These are phyloP conservation scores for Neopestalotiopsis sp. DNA, from an alignment of 2,329 filamentous ascomycete genomes.

Conservation along the genomic window DNA sequence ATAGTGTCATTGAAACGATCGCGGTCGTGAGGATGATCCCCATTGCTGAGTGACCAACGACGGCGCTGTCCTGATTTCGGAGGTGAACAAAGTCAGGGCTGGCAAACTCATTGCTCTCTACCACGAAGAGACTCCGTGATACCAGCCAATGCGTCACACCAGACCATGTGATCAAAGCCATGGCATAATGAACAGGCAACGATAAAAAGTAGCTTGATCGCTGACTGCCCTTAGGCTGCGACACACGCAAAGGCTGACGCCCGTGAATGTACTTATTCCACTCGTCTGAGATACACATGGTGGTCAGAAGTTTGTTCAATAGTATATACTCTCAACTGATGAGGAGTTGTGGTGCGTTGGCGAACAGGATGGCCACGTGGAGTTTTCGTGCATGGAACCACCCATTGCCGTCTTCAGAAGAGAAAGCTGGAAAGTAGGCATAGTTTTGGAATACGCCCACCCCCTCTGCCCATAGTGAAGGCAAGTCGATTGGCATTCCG, in stretches of 20 bases:
- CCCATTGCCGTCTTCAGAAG: neutral
- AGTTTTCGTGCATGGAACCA: neutral
- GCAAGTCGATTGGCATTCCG: neutral
- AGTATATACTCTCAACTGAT: constrained; percentile 11
- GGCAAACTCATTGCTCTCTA: constrained; percentile 11
- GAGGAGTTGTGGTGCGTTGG: constrained; percentile 10
- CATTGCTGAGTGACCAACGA: neutral
- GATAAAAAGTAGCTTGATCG: constrained; percentile 18
- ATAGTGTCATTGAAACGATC: neutral
- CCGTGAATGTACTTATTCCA: constrained; percentile 8
- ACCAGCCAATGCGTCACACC: constrained; percentile 13
- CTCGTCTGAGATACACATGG: constrained; percentile 8
- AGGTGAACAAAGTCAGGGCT: neutral
- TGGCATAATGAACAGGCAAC: constrained; percentile 9
- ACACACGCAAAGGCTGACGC: constrained; percentile 13
- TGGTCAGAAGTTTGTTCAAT: constrained; percentile 11
- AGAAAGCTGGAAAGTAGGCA: neutral
- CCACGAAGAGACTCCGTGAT: constrained; percentile 17
- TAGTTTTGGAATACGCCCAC: neutral
- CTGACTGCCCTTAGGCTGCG: constrained; percentile 13
- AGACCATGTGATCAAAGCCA: neutral
- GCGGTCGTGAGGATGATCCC: neutral
- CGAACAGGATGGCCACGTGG: neutral
- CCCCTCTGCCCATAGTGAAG: neutral
- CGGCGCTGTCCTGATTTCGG: neutral